Percentiles rank a stretch among this genome's conserved stretches.
phyloP scores from a whole-genome alignment of 2,329 filamentous ascomycete genomes.

The Daldinia sp. region DNA sequence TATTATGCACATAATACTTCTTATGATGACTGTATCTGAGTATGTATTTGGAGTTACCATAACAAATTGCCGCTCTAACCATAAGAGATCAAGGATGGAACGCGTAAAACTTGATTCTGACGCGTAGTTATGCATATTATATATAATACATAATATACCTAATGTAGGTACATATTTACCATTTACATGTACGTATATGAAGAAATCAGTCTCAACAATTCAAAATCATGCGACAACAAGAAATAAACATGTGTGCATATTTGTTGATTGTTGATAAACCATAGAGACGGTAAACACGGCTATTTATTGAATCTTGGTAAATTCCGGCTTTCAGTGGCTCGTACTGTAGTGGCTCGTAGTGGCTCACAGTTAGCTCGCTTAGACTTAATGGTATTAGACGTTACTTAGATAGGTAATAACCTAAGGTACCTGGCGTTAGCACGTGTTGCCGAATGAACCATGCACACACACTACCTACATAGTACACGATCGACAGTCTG shows the following conservation, averaged over 20 bases:
- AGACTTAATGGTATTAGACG: no score
- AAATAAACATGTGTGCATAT: neutral
- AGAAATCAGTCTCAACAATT: neutral
- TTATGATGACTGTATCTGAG: neutral
- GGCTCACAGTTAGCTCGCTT: neutral
- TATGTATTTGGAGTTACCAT: constrained; percentile 11
- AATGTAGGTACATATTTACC: neutral
- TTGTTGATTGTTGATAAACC: neutral
- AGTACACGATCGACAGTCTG: neutral
- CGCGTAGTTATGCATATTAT: constrained; percentile 14
- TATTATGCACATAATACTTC: constrained; percentile 27
- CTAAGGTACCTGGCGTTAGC: neutral
- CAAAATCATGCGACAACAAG: neutral
- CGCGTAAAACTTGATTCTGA: constrained; percentile 25
- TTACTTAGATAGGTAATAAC: no score
- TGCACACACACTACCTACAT: neutral
- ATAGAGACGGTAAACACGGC: neutral
- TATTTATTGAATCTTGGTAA: constrained; percentile 1
- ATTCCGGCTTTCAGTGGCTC: neutral
- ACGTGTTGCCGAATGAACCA: neutral
- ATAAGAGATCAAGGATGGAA: constrained; percentile 12
- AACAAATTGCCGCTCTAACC: constrained; percentile 28
- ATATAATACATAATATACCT: no score
- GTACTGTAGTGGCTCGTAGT: no score
- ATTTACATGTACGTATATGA: no score